Evolutionary conservation across 2,329 filamentous ascomycete species (phyloP).

Genomic region (Diaporthe longicolla): DNA sequence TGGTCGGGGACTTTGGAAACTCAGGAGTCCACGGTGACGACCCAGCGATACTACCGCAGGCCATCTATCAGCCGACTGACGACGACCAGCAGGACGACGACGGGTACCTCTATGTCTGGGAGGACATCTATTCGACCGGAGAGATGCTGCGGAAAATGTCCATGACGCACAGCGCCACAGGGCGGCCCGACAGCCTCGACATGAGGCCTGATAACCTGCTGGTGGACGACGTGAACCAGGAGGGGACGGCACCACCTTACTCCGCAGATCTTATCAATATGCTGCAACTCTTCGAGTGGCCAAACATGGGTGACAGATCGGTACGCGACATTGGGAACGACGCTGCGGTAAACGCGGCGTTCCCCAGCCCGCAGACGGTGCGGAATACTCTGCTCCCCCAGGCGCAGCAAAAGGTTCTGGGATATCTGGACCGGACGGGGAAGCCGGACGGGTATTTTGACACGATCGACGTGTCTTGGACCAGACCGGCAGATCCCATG

Average conservation of each 20-base stretch:
- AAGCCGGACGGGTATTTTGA: background rate
- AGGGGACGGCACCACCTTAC: slow-evolving; percentile 15
- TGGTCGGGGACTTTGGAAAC: slow-evolving; percentile 8
- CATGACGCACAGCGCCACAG: background rate
- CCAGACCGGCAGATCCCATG: background rate
- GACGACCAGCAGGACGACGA: background rate
- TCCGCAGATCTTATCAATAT: slow-evolving; percentile 7
- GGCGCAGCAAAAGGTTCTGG: background rate
- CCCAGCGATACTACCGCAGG: background rate
- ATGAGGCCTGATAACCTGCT: background rate
- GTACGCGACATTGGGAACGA: background rate
- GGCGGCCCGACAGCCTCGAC: too few species aligned
- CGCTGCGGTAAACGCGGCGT: background rate
- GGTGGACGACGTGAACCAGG: background rate
- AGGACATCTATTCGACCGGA: background rate
- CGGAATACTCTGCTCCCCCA: background rate
- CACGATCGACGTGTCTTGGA: background rate
- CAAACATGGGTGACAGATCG: background rate
- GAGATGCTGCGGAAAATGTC: background rate
- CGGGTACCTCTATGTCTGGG: background rate
- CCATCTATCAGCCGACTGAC: background rate
- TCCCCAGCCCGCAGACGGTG: background rate
- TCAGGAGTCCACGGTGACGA: slow-evolving; percentile 2
- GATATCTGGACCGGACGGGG: background rate
- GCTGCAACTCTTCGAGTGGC: background rate